A percentile compares a stretch with the other conserved stretches of the same genome.
Conservation (phyloP, 2,329 filamentous ascomycete genomes). For the Sporothrix inflata region DNA sequence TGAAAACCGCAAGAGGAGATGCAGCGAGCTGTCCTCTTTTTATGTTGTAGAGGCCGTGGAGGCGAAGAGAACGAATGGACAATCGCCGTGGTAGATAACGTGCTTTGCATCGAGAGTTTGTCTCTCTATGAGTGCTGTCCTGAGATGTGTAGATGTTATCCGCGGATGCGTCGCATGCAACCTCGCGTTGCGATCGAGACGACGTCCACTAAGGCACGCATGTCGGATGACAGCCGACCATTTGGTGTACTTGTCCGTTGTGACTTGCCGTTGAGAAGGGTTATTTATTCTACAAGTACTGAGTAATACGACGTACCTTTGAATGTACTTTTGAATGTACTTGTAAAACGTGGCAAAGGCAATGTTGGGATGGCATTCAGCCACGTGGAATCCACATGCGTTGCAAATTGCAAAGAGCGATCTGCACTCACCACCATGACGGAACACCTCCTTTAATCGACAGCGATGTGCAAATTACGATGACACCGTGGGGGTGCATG, state of each 20-base stretch:
- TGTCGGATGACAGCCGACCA: neutral
- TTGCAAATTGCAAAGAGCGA: neutral
- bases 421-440: neutral
- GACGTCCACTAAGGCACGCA: neutral
- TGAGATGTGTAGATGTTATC: neutral
- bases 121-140: neutral
- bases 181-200: neutral
- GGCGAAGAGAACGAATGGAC: neutral
- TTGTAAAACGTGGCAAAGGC: neutral
- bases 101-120: neutral
- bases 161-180: neutral
- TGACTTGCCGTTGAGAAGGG: neutral
- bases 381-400: slow-evolving; percentile 8
- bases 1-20: too few species aligned
- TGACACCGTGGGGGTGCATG: neutral
- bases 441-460: neutral
- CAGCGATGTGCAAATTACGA: neutral
- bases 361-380: neutral
- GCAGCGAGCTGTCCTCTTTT: neutral
- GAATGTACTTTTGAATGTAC: neutral
- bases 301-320: neutral
- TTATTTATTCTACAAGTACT: neutral
- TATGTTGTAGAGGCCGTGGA: neutral
- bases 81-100: neutral
- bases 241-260: neutral